Conservation (phyloP, 2,329 filamentous ascomycete genomes). For the Hawksworthiomyces lignivorus region DNA sequence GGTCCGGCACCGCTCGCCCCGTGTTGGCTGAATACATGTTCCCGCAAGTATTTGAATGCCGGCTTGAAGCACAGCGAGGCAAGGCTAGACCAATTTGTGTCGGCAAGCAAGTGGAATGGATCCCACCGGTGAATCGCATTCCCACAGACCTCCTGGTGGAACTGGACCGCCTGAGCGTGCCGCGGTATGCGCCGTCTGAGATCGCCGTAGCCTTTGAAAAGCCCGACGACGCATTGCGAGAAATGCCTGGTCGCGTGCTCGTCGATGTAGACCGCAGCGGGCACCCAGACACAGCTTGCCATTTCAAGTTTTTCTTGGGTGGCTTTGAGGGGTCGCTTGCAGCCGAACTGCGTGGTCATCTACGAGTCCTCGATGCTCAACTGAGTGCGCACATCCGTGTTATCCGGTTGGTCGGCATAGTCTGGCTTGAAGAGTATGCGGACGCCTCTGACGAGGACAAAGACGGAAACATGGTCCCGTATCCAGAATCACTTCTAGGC, state of each 20-base stretch:
- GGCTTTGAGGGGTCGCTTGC: no score
- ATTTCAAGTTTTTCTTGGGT: no score
- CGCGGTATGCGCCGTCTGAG: constrained; percentile 2
- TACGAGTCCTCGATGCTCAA: not conserved
- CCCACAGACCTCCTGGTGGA: no score
- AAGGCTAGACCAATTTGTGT: not conserved
- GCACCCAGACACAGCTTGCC: no score
- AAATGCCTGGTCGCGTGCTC: not conserved
- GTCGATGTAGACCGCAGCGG: not conserved
- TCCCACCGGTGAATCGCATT: no score
- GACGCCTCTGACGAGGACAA: not conserved
- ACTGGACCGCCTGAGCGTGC: no score
- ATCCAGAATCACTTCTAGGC: constrained; percentile 1
- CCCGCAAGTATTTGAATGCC: constrained; percentile 1
- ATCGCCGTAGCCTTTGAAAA: not conserved
- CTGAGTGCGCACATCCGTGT: not conserved
- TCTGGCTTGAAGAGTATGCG: not conserved
- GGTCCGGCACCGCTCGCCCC: constrained; percentile 1
- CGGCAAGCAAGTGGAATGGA: no score
- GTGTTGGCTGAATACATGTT: constrained; percentile 1
- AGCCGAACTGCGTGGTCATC: no score
- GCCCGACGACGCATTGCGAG: not conserved
- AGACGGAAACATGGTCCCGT: not conserved
- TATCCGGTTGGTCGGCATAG: not conserved
- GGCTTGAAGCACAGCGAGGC: constrained; percentile 1